Evolutionary conservation across 306 rosid species (phyloP).

Genomic region (Gynostemma pentaphyllum): DNA sequence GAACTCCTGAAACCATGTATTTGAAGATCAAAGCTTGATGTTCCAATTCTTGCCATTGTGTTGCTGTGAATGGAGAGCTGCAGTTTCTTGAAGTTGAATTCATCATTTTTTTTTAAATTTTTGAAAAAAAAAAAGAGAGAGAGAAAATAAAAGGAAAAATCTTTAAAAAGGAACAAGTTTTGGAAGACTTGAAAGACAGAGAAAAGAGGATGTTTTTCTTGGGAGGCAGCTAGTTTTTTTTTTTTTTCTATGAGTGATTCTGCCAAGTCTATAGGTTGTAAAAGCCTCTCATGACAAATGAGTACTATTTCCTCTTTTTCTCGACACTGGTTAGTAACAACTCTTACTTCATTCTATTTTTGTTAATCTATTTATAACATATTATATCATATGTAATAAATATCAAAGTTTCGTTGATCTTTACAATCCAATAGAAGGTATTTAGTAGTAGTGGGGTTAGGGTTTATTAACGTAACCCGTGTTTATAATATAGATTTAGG

Average conservation of each 20-base stretch:
- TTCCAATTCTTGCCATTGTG: conserved; percentile 98
- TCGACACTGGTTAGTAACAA: too few species aligned
- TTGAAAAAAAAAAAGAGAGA: too few species aligned
- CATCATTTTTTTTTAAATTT: conserved; percentile 46
- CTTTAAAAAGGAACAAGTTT: conserved; percentile 7
- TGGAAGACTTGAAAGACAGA: not conserved
- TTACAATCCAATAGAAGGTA: too few species aligned
- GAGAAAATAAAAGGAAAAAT: not conserved
- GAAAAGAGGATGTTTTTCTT: conserved; percentile 10
- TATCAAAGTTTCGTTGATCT: too few species aligned
- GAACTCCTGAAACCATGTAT: conserved; percentile 80
- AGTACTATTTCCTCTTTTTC: conserved; percentile 31
- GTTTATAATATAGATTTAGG: too few species aligned
- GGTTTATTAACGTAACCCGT: too few species aligned
- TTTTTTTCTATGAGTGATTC: conserved; percentile 10
- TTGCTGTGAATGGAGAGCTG: conserved; percentile 69
- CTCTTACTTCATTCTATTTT: too few species aligned
- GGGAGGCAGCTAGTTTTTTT: conserved; percentile 17
- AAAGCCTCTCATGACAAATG: conserved; percentile 42
- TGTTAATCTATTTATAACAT: too few species aligned
- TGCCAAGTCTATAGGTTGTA: conserved; percentile 24
- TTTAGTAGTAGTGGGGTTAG: too few species aligned
- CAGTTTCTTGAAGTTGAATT: conserved; percentile 28
- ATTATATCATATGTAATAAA: too few species aligned
- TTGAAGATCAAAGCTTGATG: conserved; percentile 93